Conservation (phyloP, 306 rosid genomes). For the Rosa rugosa region DNA sequence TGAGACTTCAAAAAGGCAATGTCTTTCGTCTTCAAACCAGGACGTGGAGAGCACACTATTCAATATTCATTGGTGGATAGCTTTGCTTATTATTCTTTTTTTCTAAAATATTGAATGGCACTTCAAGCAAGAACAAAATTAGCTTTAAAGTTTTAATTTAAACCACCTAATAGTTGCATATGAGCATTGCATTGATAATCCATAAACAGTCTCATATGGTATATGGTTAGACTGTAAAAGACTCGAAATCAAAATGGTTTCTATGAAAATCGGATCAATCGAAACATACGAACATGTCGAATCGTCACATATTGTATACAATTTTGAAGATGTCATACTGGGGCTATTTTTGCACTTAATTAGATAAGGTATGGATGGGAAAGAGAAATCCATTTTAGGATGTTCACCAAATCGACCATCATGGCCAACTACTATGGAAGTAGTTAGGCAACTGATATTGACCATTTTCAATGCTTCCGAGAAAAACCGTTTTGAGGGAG, state of each 20-base stretch:
- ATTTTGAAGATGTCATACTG: not conserved
- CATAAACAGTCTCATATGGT: not conserved
- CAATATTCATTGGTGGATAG: not conserved
- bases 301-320: not conserved
- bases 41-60: conserved; percentile 45
- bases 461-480: conserved; percentile 26
- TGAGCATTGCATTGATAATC: not conserved
- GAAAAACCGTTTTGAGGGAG: not conserved
- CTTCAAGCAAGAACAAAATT: not conserved
- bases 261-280: not conserved
- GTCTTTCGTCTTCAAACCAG: not conserved
- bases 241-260: not conserved
- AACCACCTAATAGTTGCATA: not conserved
- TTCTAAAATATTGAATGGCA: not conserved
- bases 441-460: conserved; percentile 34
- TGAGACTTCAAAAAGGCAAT: not conserved
- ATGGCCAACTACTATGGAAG: conserved; percentile 44
- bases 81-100: not conserved
- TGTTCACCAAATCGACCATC: conserved; percentile 21
- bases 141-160: not conserved
- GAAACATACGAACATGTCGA: not conserved
- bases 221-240: not conserved
- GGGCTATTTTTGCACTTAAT: not conserved
- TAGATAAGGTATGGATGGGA: not conserved
- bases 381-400: not conserved